A percentile compares a stretch with the other conserved stretches of the same genome.
These are phyloP conservation scores for Umbelopsis sp. DNA, from an alignment of 192 early-diverging fungal species.

Conservation along the genomic window DNA sequence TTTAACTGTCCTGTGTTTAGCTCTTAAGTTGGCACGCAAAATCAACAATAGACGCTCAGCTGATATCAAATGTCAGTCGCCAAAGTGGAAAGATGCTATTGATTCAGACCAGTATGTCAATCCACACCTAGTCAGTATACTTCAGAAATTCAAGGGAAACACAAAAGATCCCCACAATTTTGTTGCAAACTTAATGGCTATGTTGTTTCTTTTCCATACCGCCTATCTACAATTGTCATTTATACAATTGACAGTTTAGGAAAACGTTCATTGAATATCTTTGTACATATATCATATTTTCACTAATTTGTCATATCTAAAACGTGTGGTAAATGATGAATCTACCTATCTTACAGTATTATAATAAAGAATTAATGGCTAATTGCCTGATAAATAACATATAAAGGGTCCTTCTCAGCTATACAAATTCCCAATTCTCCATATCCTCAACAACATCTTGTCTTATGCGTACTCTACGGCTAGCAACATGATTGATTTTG, in stretches of 20 bases:
- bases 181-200: neutral
- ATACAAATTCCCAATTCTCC: slow-evolving; percentile 15
- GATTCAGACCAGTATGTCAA: slow-evolving; percentile 6
- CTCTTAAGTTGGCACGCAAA: neutral
- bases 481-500: slow-evolving; percentile 31
- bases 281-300: neutral
- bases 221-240: neutral
- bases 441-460: slow-evolving; percentile 18
- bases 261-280: neutral
- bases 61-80: neutral
- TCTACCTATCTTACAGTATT: neutral
- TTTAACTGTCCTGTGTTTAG: neutral
- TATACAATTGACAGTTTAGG: neutral
- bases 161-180: neutral
- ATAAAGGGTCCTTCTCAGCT: too few species aligned
- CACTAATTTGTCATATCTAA: neutral
- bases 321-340: neutral
- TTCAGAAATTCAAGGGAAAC: neutral
- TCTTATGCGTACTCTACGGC: slow-evolving; percentile 7
- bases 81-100: slow-evolving; percentile 2
- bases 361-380: too few species aligned
- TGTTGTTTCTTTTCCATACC: neutral
- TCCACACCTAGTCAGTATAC: neutral
- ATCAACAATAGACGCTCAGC: neutral
- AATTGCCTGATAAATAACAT: too few species aligned